phyloP scores from a whole-genome alignment of 2,329 filamentous ascomycete genomes.

The Talaromyces sp. region DNA sequence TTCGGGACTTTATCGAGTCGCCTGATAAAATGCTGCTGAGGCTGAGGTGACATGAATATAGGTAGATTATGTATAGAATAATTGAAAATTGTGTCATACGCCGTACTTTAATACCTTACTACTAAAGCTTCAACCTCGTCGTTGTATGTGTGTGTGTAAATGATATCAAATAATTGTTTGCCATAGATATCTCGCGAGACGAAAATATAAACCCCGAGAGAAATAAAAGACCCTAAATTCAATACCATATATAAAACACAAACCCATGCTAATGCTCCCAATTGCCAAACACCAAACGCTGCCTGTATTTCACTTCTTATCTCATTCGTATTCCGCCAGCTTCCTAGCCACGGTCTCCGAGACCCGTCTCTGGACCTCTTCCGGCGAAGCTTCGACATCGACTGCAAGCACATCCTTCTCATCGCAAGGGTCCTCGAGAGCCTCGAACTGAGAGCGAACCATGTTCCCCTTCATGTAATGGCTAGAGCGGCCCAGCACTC shows the following conservation, averaged over 20 bases:
- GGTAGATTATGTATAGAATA: not conserved
- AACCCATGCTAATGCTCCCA: conserved; percentile 1
- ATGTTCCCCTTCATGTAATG: conserved; percentile 97
- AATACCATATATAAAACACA: not conserved
- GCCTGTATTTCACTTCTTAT: not conserved
- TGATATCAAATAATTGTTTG: not conserved
- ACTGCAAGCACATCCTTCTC: conserved; percentile 64
- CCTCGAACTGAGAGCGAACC: conserved; percentile 87
- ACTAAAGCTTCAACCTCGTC: not conserved
- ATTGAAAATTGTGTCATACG: not conserved
- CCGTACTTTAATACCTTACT: not conserved
- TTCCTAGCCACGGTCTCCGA: conserved; percentile 53
- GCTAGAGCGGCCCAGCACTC: conserved; percentile 68
- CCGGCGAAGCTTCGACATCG: conserved; percentile 53
- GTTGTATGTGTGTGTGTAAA: not conserved
- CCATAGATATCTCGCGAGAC: not conserved
- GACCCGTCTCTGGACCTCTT: conserved; percentile 56
- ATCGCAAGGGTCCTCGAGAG: conserved; percentile 80
- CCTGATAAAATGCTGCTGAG: conserved; percentile 83
- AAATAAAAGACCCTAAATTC: not conserved
- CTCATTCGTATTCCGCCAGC: conserved; percentile 42
- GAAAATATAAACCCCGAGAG: not conserved
- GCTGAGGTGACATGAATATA: conserved; percentile 52
- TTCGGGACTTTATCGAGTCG: conserved; percentile 72
- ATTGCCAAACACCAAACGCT: not conserved